Conservation (phyloP, 441 rosid genomes). For the Pelargonium fulgidum region DNA sequence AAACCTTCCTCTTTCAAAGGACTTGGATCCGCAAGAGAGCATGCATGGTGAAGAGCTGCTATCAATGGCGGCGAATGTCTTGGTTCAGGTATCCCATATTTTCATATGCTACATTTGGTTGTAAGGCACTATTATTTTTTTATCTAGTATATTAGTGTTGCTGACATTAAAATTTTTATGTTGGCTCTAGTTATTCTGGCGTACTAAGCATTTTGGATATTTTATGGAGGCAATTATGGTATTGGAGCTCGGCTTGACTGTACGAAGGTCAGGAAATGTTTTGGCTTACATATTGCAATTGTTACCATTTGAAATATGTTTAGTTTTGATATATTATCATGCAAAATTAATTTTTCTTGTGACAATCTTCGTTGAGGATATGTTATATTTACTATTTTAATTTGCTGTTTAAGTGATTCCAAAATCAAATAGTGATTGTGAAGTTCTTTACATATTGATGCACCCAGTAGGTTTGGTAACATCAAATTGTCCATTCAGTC, state of each 20-base stretch:
- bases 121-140: not conserved
- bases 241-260: slow-evolving; percentile 82
- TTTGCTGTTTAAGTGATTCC: not conserved
- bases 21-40: slow-evolving; percentile 87
- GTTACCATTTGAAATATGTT: slow-evolving; percentile 9
- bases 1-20: slow-evolving; percentile 79
- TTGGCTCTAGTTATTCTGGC: slow-evolving; percentile 65
- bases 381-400: not conserved
- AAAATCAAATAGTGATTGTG: slow-evolving; percentile 9
- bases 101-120: not conserved
- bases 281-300: slow-evolving; percentile 16
- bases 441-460: not conserved
- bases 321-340: slow-evolving; percentile 11
- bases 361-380: not conserved
- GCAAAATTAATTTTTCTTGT: not conserved
- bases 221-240: slow-evolving; percentile 84
- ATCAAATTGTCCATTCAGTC: not conserved
- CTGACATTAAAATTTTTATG: slow-evolving; percentile 14
- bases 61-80: slow-evolving; percentile 56
- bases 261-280: slow-evolving; percentile 53
- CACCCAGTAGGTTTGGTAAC: not conserved
- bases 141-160: slow-evolving; percentile 10
- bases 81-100: slow-evolving; percentile 66
- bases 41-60: slow-evolving; percentile 96
- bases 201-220: slow-evolving; percentile 65